Conservation (phyloP, 441 rosid genomes). For the Brassica hybrid region DNA sequence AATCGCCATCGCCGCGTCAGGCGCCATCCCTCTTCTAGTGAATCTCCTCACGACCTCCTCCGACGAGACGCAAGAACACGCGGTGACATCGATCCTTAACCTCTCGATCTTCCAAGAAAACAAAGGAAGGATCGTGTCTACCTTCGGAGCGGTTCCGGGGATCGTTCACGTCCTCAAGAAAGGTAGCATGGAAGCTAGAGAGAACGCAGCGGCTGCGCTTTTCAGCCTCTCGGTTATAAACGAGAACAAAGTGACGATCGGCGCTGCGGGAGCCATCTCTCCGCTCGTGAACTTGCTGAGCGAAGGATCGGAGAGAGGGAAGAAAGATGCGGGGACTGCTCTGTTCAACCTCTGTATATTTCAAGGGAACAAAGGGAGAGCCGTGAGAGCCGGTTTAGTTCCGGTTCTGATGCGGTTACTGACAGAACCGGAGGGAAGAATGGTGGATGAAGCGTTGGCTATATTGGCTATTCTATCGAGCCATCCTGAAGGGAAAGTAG, state of each 20-base stretch:
- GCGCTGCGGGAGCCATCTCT: slow-evolving; percentile 81
- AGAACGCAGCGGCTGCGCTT: slow-evolving; percentile 94
- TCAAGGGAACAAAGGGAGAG: slow-evolving; percentile 94
- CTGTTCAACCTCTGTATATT: slow-evolving; percentile 86
- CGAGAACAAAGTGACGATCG: slow-evolving; percentile 84
- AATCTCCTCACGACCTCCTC: slow-evolving; percentile 66
- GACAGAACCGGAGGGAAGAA: slow-evolving; percentile 70
- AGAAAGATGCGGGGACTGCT: slow-evolving; percentile 93
- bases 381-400: slow-evolving; percentile 87
- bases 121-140: slow-evolving; percentile 70
- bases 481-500: slow-evolving; percentile 78
- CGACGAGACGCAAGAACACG: slow-evolving; percentile 83
- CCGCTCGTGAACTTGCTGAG: slow-evolving; percentile 79
- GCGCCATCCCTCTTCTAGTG: slow-evolving; percentile 91
- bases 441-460: slow-evolving; percentile 91
- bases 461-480: slow-evolving; percentile 80
- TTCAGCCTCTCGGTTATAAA: slow-evolving; percentile 92
- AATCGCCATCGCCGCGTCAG: slow-evolving; percentile 85
- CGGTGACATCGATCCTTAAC: slow-evolving; percentile 91
- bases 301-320: slow-evolving; percentile 93
- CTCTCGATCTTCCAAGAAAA: slow-evolving; percentile 87
- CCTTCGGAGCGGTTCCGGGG: slow-evolving; percentile 79
- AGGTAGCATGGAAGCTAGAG: slow-evolving; percentile 98
- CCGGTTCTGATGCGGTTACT: slow-evolving; percentile 73
- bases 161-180: slow-evolving; percentile 84